Evolutionary conservation across 257 asterid genomes (phyloP).

Genomic region (Prunella vulgaris): DNA sequence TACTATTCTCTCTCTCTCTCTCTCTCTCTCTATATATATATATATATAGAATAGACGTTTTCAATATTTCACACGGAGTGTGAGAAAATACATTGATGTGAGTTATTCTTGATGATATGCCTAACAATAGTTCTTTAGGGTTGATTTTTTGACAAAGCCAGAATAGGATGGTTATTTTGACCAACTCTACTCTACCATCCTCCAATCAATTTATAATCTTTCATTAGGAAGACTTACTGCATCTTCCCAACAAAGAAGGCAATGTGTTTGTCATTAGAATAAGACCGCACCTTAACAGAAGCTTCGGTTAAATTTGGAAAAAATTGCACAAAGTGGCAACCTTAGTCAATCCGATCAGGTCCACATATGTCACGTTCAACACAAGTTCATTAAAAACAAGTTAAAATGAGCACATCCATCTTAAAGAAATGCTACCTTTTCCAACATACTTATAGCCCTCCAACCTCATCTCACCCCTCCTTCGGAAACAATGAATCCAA

Average conservation of each 20-base stretch:
- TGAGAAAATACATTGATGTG: neutral
- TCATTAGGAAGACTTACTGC: neutral
- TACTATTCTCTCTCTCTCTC: too few relatives aligned
- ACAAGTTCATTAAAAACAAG: neutral
- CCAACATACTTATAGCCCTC: neutral
- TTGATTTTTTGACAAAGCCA: neutral
- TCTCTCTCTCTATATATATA: too few relatives aligned
- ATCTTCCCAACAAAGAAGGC: neutral
- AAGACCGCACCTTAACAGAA: neutral
- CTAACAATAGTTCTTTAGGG: neutral
- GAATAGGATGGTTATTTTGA: neutral
- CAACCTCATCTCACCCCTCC: neutral
- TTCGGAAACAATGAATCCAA: constrained; percentile 25
- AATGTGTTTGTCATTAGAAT: neutral
- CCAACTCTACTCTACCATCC: neutral
- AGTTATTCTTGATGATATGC: neutral
- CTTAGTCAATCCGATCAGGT: neutral
- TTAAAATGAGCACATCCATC: neutral
- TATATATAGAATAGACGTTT: too few relatives aligned
- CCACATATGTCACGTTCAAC: neutral
- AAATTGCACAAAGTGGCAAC: neutral
- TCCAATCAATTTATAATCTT: neutral
- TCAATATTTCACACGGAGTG: too few relatives aligned
- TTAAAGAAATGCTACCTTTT: neutral
- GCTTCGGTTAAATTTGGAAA: neutral